Evolutionary conservation across 768 basidiomycete species (phyloP).

Genomic region (Chalciporus piperatus): DNA sequence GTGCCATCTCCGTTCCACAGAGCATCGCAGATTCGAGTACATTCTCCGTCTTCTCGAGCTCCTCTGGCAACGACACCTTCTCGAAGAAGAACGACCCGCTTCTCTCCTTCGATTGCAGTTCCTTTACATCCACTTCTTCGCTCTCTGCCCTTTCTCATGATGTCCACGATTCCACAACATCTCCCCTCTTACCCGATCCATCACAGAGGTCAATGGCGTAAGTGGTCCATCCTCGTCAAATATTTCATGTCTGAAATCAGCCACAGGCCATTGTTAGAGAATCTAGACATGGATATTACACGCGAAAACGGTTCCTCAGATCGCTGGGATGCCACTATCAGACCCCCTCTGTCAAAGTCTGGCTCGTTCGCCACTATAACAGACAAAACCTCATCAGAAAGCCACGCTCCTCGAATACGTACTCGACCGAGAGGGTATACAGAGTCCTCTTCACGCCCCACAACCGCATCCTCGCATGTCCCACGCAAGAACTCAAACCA

Average conservation of each 20-base stretch:
- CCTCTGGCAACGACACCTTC: constrained; percentile 45
- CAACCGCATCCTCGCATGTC: constrained; percentile 32
- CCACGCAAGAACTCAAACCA: constrained; percentile 6
- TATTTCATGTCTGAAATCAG: neutral
- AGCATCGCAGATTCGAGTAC: constrained; percentile 41
- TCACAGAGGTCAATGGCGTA: constrained; percentile 4
- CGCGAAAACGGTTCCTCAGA: constrained; percentile 15
- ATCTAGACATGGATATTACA: neutral
- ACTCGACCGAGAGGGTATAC: constrained; percentile 51
- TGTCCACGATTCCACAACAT: neutral
- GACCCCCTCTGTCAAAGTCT: constrained; percentile 20
- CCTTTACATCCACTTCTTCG: constrained; percentile 59
- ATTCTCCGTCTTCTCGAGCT: constrained; percentile 52
- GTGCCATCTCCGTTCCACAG: constrained; percentile 41
- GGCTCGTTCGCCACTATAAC: constrained; percentile 33
- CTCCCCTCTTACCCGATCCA: constrained; percentile 1
- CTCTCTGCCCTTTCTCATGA: constrained; percentile 37
- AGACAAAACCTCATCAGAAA: constrained; percentile 31
- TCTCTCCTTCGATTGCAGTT: constrained; percentile 43
- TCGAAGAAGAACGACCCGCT: constrained; percentile 37
- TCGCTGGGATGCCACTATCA: constrained; percentile 25
- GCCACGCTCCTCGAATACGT: constrained; percentile 34
- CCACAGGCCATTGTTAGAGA: neutral
- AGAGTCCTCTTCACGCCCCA: constrained; percentile 32
- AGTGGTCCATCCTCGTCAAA: neutral